phyloP scores from a whole-genome alignment of 352 stramenopile species.

The Phytophthora brassicae region DNA sequence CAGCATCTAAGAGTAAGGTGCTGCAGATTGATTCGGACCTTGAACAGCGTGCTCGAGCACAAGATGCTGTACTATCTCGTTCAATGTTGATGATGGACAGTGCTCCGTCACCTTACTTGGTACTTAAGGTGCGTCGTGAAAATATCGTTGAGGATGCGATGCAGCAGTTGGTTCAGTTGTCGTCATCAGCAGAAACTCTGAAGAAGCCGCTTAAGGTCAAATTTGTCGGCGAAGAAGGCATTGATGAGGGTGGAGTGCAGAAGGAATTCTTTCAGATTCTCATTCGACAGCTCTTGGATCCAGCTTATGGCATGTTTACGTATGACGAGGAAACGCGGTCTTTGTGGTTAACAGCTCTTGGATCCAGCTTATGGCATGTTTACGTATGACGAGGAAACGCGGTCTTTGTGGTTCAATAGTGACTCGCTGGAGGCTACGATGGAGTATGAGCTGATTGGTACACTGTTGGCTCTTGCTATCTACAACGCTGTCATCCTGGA shows the following conservation, averaged over 20 bases:
- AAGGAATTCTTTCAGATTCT: constrained; percentile 89
- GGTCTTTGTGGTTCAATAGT: constrained; percentile 78
- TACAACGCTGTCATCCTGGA: constrained; percentile 88
- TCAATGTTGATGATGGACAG: constrained; percentile 27
- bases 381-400: constrained; percentile 72
- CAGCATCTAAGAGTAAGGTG: constrained; percentile 75
- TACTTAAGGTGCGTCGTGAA: constrained; percentile 68
- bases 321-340: constrained; percentile 70
- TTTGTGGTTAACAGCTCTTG: constrained; percentile 86
- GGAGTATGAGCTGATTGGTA: constrained; percentile 88
- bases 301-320: constrained; percentile 79
- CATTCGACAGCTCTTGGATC: constrained; percentile 71
- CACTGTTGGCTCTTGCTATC: constrained; percentile 76
- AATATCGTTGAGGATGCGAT: constrained; percentile 78
- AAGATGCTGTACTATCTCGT: constrained; percentile 55
- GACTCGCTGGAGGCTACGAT: constrained; percentile 81
- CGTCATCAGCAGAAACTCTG: constrained; percentile 49
- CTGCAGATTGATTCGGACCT: constrained; percentile 79
- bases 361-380: constrained; percentile 83
- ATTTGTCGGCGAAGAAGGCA: constrained; percentile 81
- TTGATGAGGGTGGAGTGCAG: constrained; percentile 79
- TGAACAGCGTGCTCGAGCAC: constrained; percentile 58
- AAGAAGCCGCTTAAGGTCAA: constrained; percentile 87
- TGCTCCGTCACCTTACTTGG: constrained; percentile 54
- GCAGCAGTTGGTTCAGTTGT: constrained; percentile 65